Conservation (phyloP, 306 rosid species). For the barrel medic (Medicago truncatula) region MtrunA17r5.0-ANR NC_053045.1:29965501-29966000, state of each 20-base stretch:
- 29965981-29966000: constrained; percentile 88
- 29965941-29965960: constrained; percentile 95
- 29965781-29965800: too few species aligned
- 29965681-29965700: constrained; percentile 84
- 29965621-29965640: constrained; percentile 61
- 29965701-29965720: constrained; percentile 64
- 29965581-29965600: constrained; percentile 98
- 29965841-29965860: neutral
- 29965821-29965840: too few species aligned
- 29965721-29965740: constrained; percentile 65
- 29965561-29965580: constrained; percentile 78
- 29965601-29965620: constrained; percentile 81
- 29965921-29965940: constrained; percentile 89
- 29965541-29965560: constrained; percentile 84
- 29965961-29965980: constrained; percentile 98
- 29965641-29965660: constrained; percentile 51
- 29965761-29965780: too few species aligned
- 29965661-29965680: constrained; percentile 87
- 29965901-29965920: constrained; percentile 97
- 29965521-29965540: constrained; percentile 89
- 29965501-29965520: constrained; percentile 95
- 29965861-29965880: constrained; percentile 46
- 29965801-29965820: too few species aligned
- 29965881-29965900: constrained; percentile 91
- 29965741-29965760: neutral